A percentile compares a stretch with the other conserved stretches of the same genome.
These are phyloP conservation scores for Tephrocybe rancida DNA, from an alignment of 768 basidiomycete species.

Conservation along the genomic window DNA sequence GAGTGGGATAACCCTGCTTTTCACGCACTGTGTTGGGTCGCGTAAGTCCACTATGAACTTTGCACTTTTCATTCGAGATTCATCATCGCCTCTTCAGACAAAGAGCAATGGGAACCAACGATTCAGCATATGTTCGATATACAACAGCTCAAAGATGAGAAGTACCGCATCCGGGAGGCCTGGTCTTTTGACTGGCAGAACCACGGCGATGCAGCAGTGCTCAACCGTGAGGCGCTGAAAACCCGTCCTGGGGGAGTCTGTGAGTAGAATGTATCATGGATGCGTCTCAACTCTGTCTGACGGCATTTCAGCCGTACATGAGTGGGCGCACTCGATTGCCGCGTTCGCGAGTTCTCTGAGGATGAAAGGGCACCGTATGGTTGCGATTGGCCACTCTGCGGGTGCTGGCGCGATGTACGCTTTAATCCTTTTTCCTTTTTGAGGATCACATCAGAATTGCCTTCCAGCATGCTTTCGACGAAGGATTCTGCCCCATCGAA, in stretches of 20 bases:
- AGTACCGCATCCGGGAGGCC: slow-evolving; percentile 39
- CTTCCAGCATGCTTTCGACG: slow-evolving; percentile 39
- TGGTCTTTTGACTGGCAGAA: slow-evolving; percentile 56
- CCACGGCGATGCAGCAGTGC: slow-evolving; percentile 48
- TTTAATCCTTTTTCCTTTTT: too few species aligned
- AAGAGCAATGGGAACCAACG: slow-evolving; percentile 57
- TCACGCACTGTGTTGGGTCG: slow-evolving; percentile 49
- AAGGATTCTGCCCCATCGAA: slow-evolving; percentile 27
- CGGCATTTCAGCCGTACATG: background rate
- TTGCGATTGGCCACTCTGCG: slow-evolving; percentile 19
- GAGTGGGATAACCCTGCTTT: slow-evolving; percentile 44
- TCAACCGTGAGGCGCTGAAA: slow-evolving; percentile 38
- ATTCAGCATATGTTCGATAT: slow-evolving; percentile 39
- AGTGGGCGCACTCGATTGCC: slow-evolving; percentile 17
- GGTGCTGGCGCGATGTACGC: slow-evolving; percentile 16
- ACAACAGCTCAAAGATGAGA: slow-evolving; percentile 21
- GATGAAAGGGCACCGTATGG: slow-evolving; percentile 16
- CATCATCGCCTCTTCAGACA: slow-evolving; percentile 36
- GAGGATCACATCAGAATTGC: slow-evolving; percentile 32
- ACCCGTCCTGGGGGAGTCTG: slow-evolving; percentile 28
- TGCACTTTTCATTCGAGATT: too few species aligned
- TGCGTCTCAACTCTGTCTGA: background rate
- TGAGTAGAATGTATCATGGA: background rate
- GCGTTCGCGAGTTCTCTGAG: slow-evolving; percentile 15
- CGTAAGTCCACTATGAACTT: too few species aligned